phyloP scores from a whole-genome alignment of 2,329 filamentous ascomycete genomes.

The Fusarium musae region DNA sequence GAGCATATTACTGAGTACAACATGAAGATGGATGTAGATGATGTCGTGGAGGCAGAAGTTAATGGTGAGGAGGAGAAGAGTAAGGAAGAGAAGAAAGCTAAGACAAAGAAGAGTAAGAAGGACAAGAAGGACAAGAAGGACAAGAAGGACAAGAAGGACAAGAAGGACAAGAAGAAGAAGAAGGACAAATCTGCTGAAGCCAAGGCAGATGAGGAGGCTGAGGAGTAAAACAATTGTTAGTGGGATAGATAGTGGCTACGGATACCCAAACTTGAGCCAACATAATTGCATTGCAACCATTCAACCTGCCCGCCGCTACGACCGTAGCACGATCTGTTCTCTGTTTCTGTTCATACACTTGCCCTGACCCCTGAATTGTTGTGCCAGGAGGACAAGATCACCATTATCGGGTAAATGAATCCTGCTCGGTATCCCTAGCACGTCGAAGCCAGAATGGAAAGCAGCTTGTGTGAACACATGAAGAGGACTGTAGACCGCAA shows the following conservation, averaged over 20 bases:
- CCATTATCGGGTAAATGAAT: background rate
- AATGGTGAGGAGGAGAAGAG: constrained; percentile 6
- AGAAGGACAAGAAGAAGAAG: constrained; percentile 31
- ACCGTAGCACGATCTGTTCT: background rate
- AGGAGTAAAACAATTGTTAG: constrained; percentile 24
- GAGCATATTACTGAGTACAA: background rate
- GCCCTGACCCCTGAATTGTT: background rate
- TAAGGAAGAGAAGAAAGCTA: background rate
- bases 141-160: background rate
- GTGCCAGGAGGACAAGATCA: background rate
- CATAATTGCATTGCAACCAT: background rate
- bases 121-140: constrained; percentile 6
- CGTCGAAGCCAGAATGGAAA: background rate
- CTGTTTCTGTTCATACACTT: background rate
- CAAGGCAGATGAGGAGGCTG: constrained; percentile 13
- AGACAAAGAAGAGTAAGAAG: constrained; percentile 9
- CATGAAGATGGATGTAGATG: constrained; percentile 24
- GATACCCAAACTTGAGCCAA: constrained; percentile 33
- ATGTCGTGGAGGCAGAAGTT: constrained; percentile 3
- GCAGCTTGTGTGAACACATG: background rate
- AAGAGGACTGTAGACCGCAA: background rate
- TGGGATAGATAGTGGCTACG: constrained; percentile 18
- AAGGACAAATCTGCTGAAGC: constrained; percentile 9
- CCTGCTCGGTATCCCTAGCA: background rate
- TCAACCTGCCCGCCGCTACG: background rate